Evolutionary conservation across 805 yeast genomes (phyloP).

Genomic region (Metschnikowia reukaufii): DNA sequence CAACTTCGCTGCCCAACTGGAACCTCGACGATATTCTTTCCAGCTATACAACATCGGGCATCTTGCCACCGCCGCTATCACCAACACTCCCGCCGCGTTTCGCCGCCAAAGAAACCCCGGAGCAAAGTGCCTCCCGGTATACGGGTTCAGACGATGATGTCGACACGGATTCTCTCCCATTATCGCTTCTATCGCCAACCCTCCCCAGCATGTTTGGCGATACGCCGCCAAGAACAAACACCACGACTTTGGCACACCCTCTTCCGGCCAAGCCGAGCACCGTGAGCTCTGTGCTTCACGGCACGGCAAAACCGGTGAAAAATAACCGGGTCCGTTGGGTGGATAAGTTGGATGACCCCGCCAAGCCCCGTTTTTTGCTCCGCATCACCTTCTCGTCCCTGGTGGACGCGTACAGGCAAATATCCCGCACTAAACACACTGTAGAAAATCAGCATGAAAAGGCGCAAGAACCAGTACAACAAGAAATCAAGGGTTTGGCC

Average conservation of each 20-base stretch:
- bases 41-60: constrained; percentile 33
- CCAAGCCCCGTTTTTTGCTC: constrained; percentile 27
- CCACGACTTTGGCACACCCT: constrained; percentile 15
- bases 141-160: constrained; percentile 12
- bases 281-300: constrained; percentile 9
- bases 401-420: constrained; percentile 17
- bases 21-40: constrained; percentile 40
- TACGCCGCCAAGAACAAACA: background rate
- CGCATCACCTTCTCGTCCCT: constrained; percentile 25
- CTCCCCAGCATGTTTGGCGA: constrained; percentile 30
- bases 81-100: constrained; percentile 37
- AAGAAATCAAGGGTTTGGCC: constrained; percentile 17
- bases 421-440: constrained; percentile 1
- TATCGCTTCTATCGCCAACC: constrained; percentile 35
- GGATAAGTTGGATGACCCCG: constrained; percentile 27
- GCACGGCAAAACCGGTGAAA: background rate
- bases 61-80: constrained; percentile 39
- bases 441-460: background rate
- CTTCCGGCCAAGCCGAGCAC: constrained; percentile 20
- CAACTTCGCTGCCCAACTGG: constrained; percentile 25
- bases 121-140: background rate
- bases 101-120: constrained; percentile 2
- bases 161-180: constrained; percentile 30
- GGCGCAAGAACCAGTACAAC: background rate
- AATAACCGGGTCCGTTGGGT: constrained; percentile 28